Percentiles rank a stretch among this genome's conserved stretches.
Conservation (phyloP, 2,329 filamentous ascomycete species). For the Proliferodiscus dingleyae region DNA sequence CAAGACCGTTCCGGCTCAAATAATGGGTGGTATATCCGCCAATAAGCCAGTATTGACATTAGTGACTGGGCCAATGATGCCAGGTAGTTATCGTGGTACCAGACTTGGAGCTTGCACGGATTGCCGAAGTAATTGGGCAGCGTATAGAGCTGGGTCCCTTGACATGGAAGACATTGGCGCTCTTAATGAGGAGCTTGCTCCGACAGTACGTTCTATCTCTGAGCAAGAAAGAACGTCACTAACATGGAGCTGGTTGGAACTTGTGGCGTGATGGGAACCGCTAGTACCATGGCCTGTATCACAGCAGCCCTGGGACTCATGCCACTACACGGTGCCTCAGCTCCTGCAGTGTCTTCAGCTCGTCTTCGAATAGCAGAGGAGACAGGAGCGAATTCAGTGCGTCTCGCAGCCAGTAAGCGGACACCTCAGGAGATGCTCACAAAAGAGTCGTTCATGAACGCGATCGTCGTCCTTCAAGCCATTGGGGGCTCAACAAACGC, state of each 20-base stretch:
- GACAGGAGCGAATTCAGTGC: constrained; percentile 45
- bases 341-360: constrained; percentile 46
- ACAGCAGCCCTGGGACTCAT: constrained; percentile 48
- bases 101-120: constrained; percentile 71
- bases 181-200: constrained; percentile 68
- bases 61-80: constrained; percentile 72
- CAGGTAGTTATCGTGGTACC: constrained; percentile 58
- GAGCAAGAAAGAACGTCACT: neutral
- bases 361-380: constrained; percentile 47
- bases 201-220: constrained; percentile 47
- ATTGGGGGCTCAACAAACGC: constrained; percentile 41
- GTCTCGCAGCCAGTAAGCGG: constrained; percentile 34
- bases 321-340: constrained; percentile 46
- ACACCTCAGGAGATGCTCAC: constrained; percentile 41
- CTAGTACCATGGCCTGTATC: constrained; percentile 52
- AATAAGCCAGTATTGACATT: constrained; percentile 67
- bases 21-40: constrained; percentile 72
- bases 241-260: constrained; percentile 35
- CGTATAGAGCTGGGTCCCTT: constrained; percentile 58
- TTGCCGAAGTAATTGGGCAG: constrained; percentile 69
- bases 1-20: constrained; percentile 67
- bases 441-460: constrained; percentile 44
- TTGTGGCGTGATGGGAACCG: constrained; percentile 54
- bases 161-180: constrained; percentile 68
- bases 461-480: constrained; percentile 40